Evolutionary conservation across 371 early-diverging fungal species (phyloP).

Genomic region (Rhizomucor pusillus): DNA sequence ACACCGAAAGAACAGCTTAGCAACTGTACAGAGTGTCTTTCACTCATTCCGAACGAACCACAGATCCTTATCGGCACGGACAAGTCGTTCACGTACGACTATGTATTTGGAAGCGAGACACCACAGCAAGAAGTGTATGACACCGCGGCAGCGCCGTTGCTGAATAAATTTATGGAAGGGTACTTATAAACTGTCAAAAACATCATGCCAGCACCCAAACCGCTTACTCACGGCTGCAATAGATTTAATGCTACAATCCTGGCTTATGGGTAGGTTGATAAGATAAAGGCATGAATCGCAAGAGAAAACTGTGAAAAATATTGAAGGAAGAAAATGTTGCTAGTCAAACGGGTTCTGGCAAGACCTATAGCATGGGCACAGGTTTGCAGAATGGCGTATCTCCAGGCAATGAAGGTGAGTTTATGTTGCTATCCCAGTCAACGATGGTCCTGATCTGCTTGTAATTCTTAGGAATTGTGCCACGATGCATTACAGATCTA

Average conservation of each 20-base stretch:
- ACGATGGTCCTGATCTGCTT: neutral
- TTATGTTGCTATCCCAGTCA: neutral
- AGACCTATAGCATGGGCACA: conserved; percentile 54
- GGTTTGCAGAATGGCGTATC: conserved; percentile 31
- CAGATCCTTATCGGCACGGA: conserved; percentile 69
- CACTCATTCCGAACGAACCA: conserved; percentile 65
- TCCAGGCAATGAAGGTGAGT: conserved; percentile 32
- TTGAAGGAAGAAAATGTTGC: neutral
- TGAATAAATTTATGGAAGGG: conserved; percentile 88
- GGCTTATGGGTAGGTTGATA: conserved; percentile 88
- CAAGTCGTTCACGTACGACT: conserved; percentile 85
- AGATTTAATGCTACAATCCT: conserved; percentile 89
- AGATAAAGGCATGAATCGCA: neutral
- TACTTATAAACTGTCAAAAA: conserved; percentile 34
- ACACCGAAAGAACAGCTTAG: conserved; percentile 74
- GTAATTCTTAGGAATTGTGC: conserved; percentile 71
- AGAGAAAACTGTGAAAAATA: neutral
- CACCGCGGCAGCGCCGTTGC: conserved; percentile 67
- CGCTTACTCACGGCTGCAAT: too few relatives aligned
- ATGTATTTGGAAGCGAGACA: conserved; percentile 73
- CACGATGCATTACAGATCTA: conserved; percentile 76
- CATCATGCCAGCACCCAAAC: neutral
- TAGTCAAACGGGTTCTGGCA: conserved; percentile 60
- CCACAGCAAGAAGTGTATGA: conserved; percentile 76
- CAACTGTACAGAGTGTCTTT: conserved; percentile 70